Conservation (phyloP, 192 early-diverging fungal genomes). For the Thamnidium elegans region DNA sequence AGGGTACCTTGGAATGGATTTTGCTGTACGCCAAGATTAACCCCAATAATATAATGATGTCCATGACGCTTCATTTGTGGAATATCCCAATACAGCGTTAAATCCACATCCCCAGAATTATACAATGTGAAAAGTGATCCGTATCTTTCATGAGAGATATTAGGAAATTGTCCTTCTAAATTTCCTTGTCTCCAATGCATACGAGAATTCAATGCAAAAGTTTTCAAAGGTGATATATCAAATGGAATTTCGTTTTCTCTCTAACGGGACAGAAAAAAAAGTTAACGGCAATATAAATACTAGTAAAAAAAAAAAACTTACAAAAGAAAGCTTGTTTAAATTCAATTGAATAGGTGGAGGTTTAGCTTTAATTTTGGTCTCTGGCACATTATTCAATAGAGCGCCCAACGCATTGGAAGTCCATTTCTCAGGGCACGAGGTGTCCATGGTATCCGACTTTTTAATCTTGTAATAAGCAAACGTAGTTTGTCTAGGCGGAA, state of each 20-base stretch:
- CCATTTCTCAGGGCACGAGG: constrained; percentile 43
- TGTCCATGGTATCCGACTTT: not conserved
- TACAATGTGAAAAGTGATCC: constrained; percentile 77
- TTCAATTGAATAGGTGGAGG: constrained; percentile 50
- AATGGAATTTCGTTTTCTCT: constrained; percentile 54
- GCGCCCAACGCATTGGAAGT: constrained; percentile 44
- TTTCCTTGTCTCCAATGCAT: constrained; percentile 67
- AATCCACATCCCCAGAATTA: constrained; percentile 84
- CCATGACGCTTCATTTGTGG: constrained; percentile 54
- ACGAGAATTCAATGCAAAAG: constrained; percentile 69
- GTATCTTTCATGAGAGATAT: constrained; percentile 56
- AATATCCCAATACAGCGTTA: constrained; percentile 81
- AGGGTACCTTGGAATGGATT: constrained; percentile 59
- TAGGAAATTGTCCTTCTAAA: constrained; percentile 65
- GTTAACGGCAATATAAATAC: constrained; percentile 20
- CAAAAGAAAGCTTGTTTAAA: constrained; percentile 49
- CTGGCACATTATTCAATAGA: constrained; percentile 43
- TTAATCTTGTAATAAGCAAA: constrained; percentile 55
- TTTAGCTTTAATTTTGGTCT: constrained; percentile 10
- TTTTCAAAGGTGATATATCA: constrained; percentile 57
- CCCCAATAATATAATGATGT: constrained; percentile 91
- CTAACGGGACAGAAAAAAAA: constrained; percentile 47
- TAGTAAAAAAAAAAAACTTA: constrained; percentile 17
- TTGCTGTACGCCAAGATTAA: constrained; percentile 80
- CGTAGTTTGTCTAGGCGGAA: constrained; percentile 53